Conservation (phyloP, 139 green algal species). For the Closterium sp. region DNA sequence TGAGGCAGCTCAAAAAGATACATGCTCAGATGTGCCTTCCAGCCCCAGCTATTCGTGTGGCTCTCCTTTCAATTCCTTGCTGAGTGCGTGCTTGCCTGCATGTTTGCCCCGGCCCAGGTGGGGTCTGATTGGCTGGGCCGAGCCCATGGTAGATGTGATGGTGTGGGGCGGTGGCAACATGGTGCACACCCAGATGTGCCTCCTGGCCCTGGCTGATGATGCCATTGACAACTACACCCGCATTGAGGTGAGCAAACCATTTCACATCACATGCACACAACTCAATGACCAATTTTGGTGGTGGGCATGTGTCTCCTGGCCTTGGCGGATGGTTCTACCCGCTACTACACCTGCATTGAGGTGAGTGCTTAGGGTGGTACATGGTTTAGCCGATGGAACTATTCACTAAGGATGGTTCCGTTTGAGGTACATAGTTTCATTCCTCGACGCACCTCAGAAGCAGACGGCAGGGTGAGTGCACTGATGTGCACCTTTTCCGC, state of each 20-base stretch:
- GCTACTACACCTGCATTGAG: not conserved
- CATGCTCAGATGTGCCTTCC: not conserved
- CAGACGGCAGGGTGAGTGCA: not conserved
- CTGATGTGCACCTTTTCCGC: not conserved
- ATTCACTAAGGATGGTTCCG: too few relatives aligned
- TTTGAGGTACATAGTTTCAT: not conserved
- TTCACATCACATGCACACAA: too few relatives aligned
- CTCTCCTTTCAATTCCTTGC: not conserved
- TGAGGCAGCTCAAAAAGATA: too few relatives aligned
- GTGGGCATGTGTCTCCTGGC: not conserved
- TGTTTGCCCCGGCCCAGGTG: too few relatives aligned
- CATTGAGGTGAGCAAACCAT: not conserved
- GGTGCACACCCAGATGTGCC: not conserved
- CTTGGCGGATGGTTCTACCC: not conserved
- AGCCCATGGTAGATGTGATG: constrained; percentile 1
- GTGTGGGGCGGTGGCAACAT: constrained; percentile 15
- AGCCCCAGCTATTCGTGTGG: not conserved
- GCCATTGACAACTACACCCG: not conserved
- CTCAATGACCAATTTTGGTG: too few relatives aligned
- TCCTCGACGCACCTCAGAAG: too few relatives aligned
- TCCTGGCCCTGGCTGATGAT: not conserved
- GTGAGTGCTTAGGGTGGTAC: not conserved
- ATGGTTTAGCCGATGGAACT: not conserved
- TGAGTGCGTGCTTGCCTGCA: not conserved
- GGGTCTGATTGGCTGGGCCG: not conserved